A percentile compares a stretch with the other conserved stretches of the same genome.
Evolutionary conservation across 208 protist genomes (phyloP).

Genomic region (Trypanosoma platydactyli): DNA sequence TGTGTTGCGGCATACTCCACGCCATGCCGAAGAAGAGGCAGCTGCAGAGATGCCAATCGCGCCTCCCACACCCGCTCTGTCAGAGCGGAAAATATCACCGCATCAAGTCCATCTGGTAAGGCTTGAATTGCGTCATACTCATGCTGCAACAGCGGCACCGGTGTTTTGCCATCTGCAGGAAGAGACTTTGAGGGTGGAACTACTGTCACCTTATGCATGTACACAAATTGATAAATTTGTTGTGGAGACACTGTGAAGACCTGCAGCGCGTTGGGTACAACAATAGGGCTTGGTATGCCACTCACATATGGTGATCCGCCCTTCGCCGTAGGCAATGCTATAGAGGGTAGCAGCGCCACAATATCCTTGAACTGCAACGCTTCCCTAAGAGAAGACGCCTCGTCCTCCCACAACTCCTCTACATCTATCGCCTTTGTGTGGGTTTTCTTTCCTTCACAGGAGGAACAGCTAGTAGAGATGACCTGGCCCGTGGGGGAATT

Average conservation of each 20-base stretch:
- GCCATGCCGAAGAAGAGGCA: constrained; percentile 17
- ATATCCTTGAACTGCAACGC: constrained; percentile 41
- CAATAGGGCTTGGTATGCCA: constrained; percentile 46
- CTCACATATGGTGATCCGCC: constrained; percentile 19
- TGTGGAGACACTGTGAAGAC: constrained; percentile 46
- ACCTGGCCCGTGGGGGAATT: constrained; percentile 3
- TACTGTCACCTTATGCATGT: constrained; percentile 37
- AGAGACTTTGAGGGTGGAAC: constrained; percentile 26
- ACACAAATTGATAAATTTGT: constrained; percentile 62
- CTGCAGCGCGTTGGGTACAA: constrained; percentile 55
- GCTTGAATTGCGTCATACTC: constrained; percentile 30
- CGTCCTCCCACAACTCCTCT: constrained; percentile 9
- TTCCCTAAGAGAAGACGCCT: constrained; percentile 38
- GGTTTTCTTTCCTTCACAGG: neutral
- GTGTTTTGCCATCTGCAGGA: neutral
- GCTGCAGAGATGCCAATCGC: constrained; percentile 4
- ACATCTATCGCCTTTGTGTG: neutral
- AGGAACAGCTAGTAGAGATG: too few relatives aligned
- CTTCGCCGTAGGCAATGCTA: constrained; percentile 32
- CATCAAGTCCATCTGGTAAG: constrained; percentile 29
- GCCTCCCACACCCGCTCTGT: constrained; percentile 28
- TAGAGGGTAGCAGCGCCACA: constrained; percentile 55
- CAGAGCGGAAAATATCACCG: constrained; percentile 35
- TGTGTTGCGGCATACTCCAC: constrained; percentile 10
- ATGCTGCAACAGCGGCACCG: constrained; percentile 29